A percentile compares a stretch with the other conserved stretches of the same genome.
These are phyloP conservation scores for Aspergillus carbonarius DNA, from an alignment of 2,329 filamentous ascomycete genomes.

Conservation along the genomic window DNA sequence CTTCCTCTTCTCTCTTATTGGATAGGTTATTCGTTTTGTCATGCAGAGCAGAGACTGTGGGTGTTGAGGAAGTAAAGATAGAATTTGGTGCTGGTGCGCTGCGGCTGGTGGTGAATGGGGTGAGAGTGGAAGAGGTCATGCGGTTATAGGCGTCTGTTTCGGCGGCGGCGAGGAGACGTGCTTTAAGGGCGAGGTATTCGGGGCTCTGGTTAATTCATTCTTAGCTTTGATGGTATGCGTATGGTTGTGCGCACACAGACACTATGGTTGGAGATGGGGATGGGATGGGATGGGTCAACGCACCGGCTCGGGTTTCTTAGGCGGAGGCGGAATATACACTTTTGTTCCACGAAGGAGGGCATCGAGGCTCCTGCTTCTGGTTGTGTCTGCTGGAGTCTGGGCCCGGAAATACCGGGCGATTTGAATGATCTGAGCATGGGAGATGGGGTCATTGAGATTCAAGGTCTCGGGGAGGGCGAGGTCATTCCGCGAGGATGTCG, in stretches of 20 bases:
- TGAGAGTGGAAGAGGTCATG: conserved; percentile 65
- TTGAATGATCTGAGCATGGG: conserved; percentile 43
- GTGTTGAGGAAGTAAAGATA: conserved; percentile 55
- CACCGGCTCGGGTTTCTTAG: conserved; percentile 75
- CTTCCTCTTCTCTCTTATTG: conserved; percentile 40
- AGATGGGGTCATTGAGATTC: conserved; percentile 36
- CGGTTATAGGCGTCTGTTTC: conserved; percentile 79
- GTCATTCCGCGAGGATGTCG: conserved; percentile 29
- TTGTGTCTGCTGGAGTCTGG: not conserved
- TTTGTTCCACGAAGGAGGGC: conserved; percentile 67
- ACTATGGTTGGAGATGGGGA: not conserved
- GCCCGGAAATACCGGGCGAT: conserved; percentile 33
- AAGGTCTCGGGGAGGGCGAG: conserved; percentile 36
- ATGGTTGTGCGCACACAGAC: not conserved
- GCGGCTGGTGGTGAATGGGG: conserved; percentile 54
- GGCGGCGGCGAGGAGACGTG: conserved; percentile 75
- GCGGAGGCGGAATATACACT: conserved; percentile 76
- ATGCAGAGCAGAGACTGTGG: conserved; percentile 53
- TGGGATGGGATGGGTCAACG: conserved; percentile 27
- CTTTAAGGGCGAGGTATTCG: conserved; percentile 87
- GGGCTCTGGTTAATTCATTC: conserved; percentile 48
- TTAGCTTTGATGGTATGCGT: not conserved
- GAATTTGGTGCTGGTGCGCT: conserved; percentile 19
- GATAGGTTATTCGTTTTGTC: conserved; percentile 13
- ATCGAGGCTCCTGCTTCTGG: conserved; percentile 56